Evolutionary conservation across 768 basidiomycete genomes (phyloP), one percentile per base, ranked within the genome.

Genomic region (Lyophyllum decastes): DNA sequence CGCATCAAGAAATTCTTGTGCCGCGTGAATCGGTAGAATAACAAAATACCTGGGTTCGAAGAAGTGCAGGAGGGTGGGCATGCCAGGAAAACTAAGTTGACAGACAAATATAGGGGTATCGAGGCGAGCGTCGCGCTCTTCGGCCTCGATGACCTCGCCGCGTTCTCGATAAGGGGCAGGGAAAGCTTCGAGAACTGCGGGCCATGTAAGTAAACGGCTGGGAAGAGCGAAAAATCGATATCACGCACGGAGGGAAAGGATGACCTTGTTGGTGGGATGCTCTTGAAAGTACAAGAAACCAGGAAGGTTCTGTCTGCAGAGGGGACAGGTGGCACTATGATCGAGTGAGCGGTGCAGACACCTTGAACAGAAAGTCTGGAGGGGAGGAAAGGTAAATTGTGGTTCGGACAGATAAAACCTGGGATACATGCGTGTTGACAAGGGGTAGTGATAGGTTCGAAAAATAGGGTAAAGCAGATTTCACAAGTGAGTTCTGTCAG

Each of bases 41-140:
- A n/a, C n/a, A n/a, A 41, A 57, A 41, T 52, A 86, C 77, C 92
- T 82, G 0, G 96, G 96, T 70, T 98, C 96, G 69, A 93, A 98
- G 67, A 98, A 88, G 72, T 97, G 95, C 16, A 98, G 77, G 54
- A 89, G 79, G 47, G 90, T 95, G 40, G 94, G 94, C 76, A 94
- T 86, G 55, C 89, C 90, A 1, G 96, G 96, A 75, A 97, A 98
- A 46, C 88, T 86, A 49, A 97, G 85, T 43, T 90, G 90, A 69
- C 89, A 91, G 61, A 95, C 85, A 65, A 98, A 95, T 59, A 98
- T 89, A 55, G 96, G 94, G 17, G 92, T 95, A 68, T 93, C 86
- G 56, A 96, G 82, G 46, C 88, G 81, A 14, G 85, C 80, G 64
- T 92, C 85, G 54, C 85, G 87, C 71, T 92, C 90, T 64, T 94